Percentiles rank a stretch among this genome's conserved stretches.
phyloP scores from a whole-genome alignment of 257 asterid species.

The Nicotiana tomentosiformis region DNA sequence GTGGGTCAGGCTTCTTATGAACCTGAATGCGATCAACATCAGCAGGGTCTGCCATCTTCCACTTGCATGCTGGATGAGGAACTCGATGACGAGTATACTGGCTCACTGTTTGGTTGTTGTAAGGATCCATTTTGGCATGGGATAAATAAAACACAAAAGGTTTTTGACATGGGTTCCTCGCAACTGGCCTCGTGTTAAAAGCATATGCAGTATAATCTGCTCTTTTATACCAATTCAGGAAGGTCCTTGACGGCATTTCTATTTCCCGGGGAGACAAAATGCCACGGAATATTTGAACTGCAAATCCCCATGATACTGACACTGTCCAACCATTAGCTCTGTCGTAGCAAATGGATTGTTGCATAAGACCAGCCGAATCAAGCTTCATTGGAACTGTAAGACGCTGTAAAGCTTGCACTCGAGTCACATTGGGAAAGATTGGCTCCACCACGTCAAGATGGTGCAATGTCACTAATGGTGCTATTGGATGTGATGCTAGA shows the following conservation, averaged over 20 bases:
- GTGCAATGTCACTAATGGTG: constrained; percentile 77
- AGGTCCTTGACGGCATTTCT: constrained; percentile 85
- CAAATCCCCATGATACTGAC: constrained; percentile 86
- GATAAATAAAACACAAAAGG: constrained; percentile 66
- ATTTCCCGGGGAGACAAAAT: constrained; percentile 70
- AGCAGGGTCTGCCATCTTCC: constrained; percentile 58
- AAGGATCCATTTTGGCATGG: constrained; percentile 29
- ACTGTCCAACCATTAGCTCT: constrained; percentile 46
- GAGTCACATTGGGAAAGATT: constrained; percentile 64
- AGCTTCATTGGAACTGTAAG: constrained; percentile 55
- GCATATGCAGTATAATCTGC: constrained; percentile 83
- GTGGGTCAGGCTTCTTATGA: constrained; percentile 57
- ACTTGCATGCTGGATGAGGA: constrained; percentile 56
- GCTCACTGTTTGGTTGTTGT: constrained; percentile 38
- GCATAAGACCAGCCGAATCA: constrained; percentile 75
- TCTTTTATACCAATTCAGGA: constrained; percentile 77
- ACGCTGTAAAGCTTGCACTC: constrained; percentile 47
- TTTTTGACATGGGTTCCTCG: constrained; percentile 75
- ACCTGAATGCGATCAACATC: constrained; percentile 44
- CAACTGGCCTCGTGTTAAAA: constrained; percentile 79
- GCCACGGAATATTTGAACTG: constrained; percentile 75
- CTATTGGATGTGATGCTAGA: constrained; percentile 64
- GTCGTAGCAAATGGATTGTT: constrained; percentile 87
- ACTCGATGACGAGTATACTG: constrained; percentile 36
- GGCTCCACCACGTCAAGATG: constrained; percentile 89